Conservation (phyloP, 2,329 filamentous ascomycete species). For the Colletotrichum sansevieriae region DNA sequence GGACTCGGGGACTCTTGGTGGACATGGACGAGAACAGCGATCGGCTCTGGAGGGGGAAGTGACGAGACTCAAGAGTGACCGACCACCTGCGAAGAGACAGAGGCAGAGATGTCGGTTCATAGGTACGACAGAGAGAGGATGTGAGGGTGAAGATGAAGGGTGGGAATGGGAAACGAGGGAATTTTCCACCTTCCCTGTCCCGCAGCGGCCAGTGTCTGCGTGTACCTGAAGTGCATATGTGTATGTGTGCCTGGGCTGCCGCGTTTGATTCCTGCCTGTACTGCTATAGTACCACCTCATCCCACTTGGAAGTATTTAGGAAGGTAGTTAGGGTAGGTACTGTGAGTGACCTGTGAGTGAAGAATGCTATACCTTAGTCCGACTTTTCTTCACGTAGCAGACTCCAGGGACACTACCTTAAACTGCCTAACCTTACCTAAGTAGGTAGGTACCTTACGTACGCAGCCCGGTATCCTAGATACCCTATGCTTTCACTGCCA, state of each 20-base stretch:
- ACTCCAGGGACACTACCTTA: no score
- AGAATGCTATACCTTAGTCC: no score
- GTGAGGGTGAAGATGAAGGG: slow-evolving; percentile 6
- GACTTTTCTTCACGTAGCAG: no score
- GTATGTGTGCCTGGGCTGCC: no score
- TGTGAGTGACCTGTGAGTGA: no score
- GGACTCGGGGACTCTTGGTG: not conserved
- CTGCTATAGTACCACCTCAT: no score
- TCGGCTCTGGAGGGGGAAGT: not conserved
- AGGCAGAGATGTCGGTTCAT: not conserved
- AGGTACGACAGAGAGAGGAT: not conserved
- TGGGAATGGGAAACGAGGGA: slow-evolving; percentile 37
- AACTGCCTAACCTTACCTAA: no score
- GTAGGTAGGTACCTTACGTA: no score
- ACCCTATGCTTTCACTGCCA: not conserved
- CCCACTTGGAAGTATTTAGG: no score
- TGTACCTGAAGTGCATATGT: no score
- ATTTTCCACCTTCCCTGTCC: slow-evolving; percentile 39
- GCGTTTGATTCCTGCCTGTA: no score
- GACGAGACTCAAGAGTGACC: not conserved
- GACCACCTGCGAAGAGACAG: not conserved
- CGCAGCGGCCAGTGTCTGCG: not conserved
- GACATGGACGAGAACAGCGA: not conserved
- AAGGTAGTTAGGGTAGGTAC: no score
- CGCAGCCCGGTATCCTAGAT: not conserved